Evolutionary conservation across 2,329 filamentous ascomycete species (phyloP).

Genomic region (Apiospora sp.): DNA sequence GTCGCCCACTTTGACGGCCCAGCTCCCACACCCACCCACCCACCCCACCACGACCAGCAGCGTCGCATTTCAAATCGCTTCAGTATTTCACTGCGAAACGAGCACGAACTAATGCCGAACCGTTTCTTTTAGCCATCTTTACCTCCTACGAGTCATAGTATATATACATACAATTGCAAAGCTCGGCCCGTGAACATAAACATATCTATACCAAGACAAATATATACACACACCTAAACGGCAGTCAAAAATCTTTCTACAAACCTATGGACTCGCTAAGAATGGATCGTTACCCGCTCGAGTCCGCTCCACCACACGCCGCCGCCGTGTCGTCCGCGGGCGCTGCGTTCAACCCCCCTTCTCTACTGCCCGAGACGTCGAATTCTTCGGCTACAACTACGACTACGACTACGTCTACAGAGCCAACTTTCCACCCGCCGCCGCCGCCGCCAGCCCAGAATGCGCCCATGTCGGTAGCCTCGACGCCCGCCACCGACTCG

Average conservation of each 20-base stretch:
- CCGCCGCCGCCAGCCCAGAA: not conserved
- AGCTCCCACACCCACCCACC: not conserved
- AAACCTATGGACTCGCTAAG: conserved; percentile 3
- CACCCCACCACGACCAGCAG: not conserved
- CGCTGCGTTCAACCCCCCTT: not conserved
- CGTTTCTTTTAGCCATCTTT: not conserved
- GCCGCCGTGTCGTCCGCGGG: not conserved
- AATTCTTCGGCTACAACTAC: not conserved
- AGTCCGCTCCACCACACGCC: not conserved
- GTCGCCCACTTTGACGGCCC: conserved; percentile 4
- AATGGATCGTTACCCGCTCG: conserved; percentile 8
- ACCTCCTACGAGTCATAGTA: not conserved
- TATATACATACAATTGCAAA: not conserved
- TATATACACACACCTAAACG: not conserved
- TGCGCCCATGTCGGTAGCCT: not conserved
- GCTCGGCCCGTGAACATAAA: not conserved
- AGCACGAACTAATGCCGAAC: not conserved
- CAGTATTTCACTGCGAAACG: conserved; percentile 1
- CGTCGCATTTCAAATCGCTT: conserved; percentile 14
- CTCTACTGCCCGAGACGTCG: conserved; percentile 6
- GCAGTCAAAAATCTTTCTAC: not conserved
- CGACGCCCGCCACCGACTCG: conserved; percentile 11
- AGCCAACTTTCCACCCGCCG: not conserved
- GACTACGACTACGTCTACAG: not conserved
- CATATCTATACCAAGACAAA: not conserved